These are phyloP conservation scores for Colletotrichum melonis DNA, from an alignment of 2,329 filamentous ascomycete genomes.

Conservation along the genomic window DNA sequence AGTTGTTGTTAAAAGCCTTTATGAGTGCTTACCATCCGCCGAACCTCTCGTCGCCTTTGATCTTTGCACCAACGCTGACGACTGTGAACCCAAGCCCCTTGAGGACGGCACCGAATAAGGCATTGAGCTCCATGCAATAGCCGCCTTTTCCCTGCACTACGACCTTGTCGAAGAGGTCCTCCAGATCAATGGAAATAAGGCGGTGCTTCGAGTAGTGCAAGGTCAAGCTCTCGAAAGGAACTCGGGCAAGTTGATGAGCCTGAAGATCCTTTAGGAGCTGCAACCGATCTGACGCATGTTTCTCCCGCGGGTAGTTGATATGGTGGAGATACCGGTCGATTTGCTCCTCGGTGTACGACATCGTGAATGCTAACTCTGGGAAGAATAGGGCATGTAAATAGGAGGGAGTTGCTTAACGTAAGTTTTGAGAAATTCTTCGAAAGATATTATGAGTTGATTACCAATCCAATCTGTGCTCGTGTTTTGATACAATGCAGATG, in stretches of 20 bases:
- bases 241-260: conserved; percentile 56
- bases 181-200: conserved; percentile 50
- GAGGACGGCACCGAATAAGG: conserved; percentile 59
- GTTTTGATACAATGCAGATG: background rate
- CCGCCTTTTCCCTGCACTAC: conserved; percentile 59
- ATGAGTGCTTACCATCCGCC: conserved; percentile 36
- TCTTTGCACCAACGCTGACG: conserved; percentile 58
- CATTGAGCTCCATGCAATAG: conserved; percentile 64
- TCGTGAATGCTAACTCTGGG: background rate
- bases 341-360: conserved; percentile 42
- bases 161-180: conserved; percentile 57
- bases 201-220: conserved; percentile 60
- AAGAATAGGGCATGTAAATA: background rate
- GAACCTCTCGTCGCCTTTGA: conserved; percentile 37
- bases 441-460: background rate
- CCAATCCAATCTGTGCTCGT: background rate
- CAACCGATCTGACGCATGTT: conserved; percentile 41
- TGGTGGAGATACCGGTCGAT: conserved; percentile 44
- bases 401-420: background rate
- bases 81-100: conserved; percentile 60
- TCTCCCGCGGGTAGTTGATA: conserved; percentile 41
- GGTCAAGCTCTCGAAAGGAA: conserved; percentile 66
- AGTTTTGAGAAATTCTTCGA: background rate
- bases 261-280: conserved; percentile 46
- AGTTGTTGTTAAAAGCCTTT: background rate